phyloP scores from a whole-genome alignment of 2,329 filamentous ascomycete genomes.

The Didymella keratinophila region DNA sequence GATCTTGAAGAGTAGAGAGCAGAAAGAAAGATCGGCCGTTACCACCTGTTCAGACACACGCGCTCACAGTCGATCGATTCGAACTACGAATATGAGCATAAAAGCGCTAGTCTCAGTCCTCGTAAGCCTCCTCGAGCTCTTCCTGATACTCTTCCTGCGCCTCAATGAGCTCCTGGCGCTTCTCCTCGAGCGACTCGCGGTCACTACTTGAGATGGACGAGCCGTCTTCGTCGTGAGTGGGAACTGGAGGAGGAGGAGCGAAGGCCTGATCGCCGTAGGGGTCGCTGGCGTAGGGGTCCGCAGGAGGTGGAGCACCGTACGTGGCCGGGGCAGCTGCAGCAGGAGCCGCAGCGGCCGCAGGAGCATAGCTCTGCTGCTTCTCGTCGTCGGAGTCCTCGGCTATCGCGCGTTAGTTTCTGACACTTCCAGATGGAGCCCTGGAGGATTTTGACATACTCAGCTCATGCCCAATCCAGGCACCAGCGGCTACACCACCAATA shows the following conservation, averaged over 20 bases:
- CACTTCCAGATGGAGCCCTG: too few relatives aligned
- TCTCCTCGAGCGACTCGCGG: conserved; percentile 59
- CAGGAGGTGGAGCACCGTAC: conserved; percentile 9
- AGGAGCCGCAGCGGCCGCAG: conserved; percentile 9
- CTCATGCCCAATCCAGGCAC: conserved; percentile 65
- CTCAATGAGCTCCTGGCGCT: conserved; percentile 62
- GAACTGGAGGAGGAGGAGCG: conserved; percentile 42
- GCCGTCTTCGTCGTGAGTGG: conserved; percentile 55
- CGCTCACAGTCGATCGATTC: not conserved
- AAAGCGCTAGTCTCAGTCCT: conserved; percentile 10
- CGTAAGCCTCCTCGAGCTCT: conserved; percentile 49
- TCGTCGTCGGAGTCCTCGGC: conserved; percentile 48
- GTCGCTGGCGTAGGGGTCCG: conserved; percentile 15
- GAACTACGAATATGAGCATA: not conserved
- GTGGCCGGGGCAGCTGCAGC: conserved; percentile 29
- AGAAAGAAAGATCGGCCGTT: conserved; percentile 8
- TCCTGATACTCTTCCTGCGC: conserved; percentile 62
- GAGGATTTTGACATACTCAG: conserved; percentile 62
- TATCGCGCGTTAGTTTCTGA: conserved; percentile 27
- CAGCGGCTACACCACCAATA: conserved; percentile 67
- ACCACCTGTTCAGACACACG: not conserved
- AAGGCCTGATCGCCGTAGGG: conserved; percentile 31
- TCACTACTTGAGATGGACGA: conserved; percentile 50
- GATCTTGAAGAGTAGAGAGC: conserved; percentile 1
- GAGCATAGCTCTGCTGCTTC: conserved; percentile 28